A percentile compares a stretch with the other conserved stretches of the same genome.
Evolutionary conservation across 2,329 filamentous ascomycete genomes (phyloP).

Genomic region (Verticillium nonalfalfae): DNA sequence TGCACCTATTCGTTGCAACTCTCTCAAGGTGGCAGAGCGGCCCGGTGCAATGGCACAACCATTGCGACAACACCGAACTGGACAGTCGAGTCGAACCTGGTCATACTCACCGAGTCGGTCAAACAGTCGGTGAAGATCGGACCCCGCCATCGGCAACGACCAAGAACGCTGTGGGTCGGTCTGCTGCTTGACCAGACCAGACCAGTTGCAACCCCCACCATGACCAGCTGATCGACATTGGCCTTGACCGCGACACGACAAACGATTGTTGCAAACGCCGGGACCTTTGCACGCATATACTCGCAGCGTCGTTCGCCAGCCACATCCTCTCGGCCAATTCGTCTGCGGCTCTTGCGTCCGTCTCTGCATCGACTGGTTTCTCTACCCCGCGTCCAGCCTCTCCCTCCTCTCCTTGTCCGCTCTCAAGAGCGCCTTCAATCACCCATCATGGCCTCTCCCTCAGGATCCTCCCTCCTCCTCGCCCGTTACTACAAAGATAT

Average conservation of each 20-base stretch:
- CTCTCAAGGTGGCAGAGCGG: no score
- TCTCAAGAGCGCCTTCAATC: not conserved
- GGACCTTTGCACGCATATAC: not conserved
- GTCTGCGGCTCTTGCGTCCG: not conserved
- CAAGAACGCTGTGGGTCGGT: slow-evolving; percentile 1
- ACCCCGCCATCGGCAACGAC: not conserved
- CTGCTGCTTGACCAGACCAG: not conserved
- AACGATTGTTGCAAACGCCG: not conserved
- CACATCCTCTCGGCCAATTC: not conserved
- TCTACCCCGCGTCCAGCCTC: not conserved
- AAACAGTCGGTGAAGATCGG: not conserved
- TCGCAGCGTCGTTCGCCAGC: no score
- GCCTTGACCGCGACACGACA: not conserved
- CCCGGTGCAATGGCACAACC: no score
- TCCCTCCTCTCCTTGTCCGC: not conserved
- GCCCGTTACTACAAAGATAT: slow-evolving; percentile 88
- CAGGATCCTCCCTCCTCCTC: slow-evolving; percentile 62
- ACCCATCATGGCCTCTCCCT: not conserved
- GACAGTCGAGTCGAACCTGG: not conserved
- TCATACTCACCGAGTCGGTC: not conserved
- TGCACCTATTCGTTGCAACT: no score
- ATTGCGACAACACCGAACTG: no score
- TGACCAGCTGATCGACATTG: not conserved
- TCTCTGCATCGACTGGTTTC: not conserved
- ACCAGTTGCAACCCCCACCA: not conserved